Conservation (phyloP, 768 basidiomycete species). For the Mycena chlorophos region DNA sequence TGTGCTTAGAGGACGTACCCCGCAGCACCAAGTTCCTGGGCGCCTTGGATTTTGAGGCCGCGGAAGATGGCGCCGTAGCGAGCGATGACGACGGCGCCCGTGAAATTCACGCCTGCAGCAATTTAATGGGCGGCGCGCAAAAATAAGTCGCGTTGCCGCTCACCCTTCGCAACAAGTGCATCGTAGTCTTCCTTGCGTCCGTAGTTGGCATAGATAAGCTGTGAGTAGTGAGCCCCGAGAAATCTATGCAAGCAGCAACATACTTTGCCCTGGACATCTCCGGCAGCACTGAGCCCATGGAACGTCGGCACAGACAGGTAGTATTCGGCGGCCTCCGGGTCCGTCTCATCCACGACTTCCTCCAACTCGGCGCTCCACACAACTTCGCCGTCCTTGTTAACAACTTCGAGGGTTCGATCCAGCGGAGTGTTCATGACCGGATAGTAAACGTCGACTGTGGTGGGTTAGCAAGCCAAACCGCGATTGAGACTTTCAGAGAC, state of each 20-base stretch:
- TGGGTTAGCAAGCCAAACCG: neutral
- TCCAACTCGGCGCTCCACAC: constrained; percentile 63
- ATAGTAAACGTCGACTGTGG: constrained; percentile 60
- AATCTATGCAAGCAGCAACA: too few species aligned
- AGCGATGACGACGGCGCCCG: constrained; percentile 56
- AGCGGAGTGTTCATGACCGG: constrained; percentile 72
- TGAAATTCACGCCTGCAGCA: constrained; percentile 54
- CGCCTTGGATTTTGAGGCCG: constrained; percentile 69
- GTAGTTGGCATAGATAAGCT: constrained; percentile 63
- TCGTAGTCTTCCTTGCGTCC: constrained; percentile 62
- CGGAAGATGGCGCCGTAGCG: constrained; percentile 66
- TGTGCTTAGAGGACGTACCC: constrained; percentile 28
- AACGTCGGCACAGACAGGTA: constrained; percentile 61
- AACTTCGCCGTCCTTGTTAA: constrained; percentile 49
- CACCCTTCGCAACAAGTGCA: constrained; percentile 51
- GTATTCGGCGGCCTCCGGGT: constrained; percentile 60
- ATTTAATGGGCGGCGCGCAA: neutral
- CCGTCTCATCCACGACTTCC: constrained; percentile 65
- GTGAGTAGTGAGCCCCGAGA: too few species aligned
- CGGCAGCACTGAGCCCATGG: constrained; percentile 70
- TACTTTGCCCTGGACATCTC: constrained; percentile 64
- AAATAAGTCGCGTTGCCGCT: constrained; percentile 1
- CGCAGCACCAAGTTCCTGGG: constrained; percentile 63
- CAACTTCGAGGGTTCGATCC: constrained; percentile 53
- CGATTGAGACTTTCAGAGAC: neutral